Conservation (phyloP, 306 rosid species). For the Rosa persica region DNA sequence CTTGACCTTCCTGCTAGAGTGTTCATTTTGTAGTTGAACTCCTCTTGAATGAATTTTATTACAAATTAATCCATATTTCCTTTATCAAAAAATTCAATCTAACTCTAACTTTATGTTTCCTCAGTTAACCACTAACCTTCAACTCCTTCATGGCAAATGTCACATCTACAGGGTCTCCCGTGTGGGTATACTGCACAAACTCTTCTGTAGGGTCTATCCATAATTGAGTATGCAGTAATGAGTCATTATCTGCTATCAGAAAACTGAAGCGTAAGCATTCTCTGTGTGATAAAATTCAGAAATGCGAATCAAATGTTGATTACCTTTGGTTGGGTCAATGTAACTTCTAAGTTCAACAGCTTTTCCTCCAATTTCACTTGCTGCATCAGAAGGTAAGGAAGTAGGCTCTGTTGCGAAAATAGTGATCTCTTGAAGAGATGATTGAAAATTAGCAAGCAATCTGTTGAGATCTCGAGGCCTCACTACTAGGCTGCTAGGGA, state of each 20-base stretch:
- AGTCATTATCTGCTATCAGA: conserved; percentile 65
- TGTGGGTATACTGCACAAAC: conserved; percentile 78
- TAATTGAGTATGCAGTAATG: conserved; percentile 78
- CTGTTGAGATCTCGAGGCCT: conserved; percentile 89
- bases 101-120: neutral
- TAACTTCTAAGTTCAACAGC: conserved; percentile 93
- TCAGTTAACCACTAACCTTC: conserved; percentile 49
- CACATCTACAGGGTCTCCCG: conserved; percentile 85
- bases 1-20: neutral
- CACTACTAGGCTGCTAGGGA: conserved; percentile 77
- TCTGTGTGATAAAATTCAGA: conserved; percentile 12
- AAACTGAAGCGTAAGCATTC: conserved; percentile 28
- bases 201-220: conserved; percentile 98
- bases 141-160: conserved; percentile 92
- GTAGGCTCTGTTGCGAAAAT: conserved; percentile 83
- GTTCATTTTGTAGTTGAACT: neutral
- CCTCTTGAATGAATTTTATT: neutral
- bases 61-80: neutral
- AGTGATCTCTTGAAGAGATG: conserved; percentile 96
- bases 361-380: conserved; percentile 87
- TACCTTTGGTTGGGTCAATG: conserved; percentile 92
- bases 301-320: conserved; percentile 7
- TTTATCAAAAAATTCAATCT: neutral
- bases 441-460: conserved; percentile 81
- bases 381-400: conserved; percentile 65